These are phyloP conservation scores for Potentilla sterilis DNA, from an alignment of 306 rosid genomes.

Conservation along the genomic window DNA sequence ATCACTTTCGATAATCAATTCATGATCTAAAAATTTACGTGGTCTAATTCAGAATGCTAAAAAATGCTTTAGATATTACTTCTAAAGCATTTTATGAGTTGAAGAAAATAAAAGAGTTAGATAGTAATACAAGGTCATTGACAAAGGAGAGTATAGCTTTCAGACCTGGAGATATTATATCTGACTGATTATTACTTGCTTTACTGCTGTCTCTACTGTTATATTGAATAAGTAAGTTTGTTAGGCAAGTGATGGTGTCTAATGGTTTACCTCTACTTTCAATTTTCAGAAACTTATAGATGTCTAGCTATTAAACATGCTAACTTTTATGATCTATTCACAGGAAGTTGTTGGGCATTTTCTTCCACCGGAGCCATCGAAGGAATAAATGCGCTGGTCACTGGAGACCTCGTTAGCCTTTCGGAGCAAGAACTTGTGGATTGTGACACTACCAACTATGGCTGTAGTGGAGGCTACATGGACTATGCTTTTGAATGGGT, in stretches of 20 bases:
- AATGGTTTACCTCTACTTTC: neutral
- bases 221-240: neutral
- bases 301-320: neutral
- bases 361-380: conserved; percentile 71
- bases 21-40: conserved; percentile 2
- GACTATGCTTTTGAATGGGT: conserved; percentile 86
- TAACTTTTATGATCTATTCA: conserved; percentile 6
- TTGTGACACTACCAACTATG: conserved; percentile 60
- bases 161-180: neutral
- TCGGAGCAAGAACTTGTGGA: conserved; percentile 81
- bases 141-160: neutral
- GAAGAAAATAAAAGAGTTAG: neutral
- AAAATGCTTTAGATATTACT: neutral
- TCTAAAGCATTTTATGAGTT: neutral
- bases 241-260: neutral
- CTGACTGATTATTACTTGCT: neutral
- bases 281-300: neutral
- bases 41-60: neutral
- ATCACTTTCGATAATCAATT: neutral
- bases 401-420: conserved; percentile 61
- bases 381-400: conserved; percentile 68
- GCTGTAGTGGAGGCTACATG: conserved; percentile 77
- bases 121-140: neutral
- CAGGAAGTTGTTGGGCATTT: conserved; percentile 93
- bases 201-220: neutral